Conservation (phyloP, 352 stramenopile genomes). For the Hyaloperonospora arabidopsidis region DNA sequence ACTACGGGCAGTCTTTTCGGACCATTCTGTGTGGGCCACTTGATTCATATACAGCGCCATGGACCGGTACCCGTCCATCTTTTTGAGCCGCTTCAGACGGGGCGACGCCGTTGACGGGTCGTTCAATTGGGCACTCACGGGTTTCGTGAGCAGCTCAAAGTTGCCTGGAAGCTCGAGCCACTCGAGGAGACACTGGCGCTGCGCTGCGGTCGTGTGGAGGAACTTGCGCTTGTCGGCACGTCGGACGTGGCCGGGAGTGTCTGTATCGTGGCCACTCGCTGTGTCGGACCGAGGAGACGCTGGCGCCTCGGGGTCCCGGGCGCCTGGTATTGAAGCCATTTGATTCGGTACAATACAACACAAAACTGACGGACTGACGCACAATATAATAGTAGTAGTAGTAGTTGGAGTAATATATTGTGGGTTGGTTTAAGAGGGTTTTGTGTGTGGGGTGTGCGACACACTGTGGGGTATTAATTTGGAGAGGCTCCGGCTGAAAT, state of each 20-base stretch:
- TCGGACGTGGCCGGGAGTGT: conserved; percentile 2
- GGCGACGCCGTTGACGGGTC: conserved; percentile 1
- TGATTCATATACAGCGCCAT: conserved; percentile 47
- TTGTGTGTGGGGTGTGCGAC: too few species aligned
- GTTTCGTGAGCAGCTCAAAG: conserved; percentile 38
- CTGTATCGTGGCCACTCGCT: conserved; percentile 18
- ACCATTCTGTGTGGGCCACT: conserved; percentile 30
- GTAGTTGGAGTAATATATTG: too few species aligned
- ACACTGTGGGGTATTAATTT: too few species aligned
- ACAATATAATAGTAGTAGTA: too few species aligned
- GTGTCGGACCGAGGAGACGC: conserved; percentile 12
- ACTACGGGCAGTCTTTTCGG: conserved; percentile 41
- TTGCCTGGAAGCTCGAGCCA: conserved; percentile 46
- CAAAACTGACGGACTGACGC: neutral
- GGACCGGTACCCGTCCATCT: conserved; percentile 44
- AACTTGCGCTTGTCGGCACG: conserved; percentile 32
- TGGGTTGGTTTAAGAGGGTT: too few species aligned
- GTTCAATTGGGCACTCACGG: conserved; percentile 4
- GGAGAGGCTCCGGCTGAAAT: too few species aligned
- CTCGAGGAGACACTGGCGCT: conserved; percentile 42
- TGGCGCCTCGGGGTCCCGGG: conserved; percentile 2
- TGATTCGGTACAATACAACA: neutral
- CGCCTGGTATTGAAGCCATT: conserved; percentile 22
- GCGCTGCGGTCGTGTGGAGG: conserved; percentile 38
- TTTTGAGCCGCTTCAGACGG: conserved; percentile 32